These are phyloP conservation scores for Neurospora sublineolata DNA, from an alignment of 495 filamentous ascomycete species.

Conservation along the genomic window DNA sequence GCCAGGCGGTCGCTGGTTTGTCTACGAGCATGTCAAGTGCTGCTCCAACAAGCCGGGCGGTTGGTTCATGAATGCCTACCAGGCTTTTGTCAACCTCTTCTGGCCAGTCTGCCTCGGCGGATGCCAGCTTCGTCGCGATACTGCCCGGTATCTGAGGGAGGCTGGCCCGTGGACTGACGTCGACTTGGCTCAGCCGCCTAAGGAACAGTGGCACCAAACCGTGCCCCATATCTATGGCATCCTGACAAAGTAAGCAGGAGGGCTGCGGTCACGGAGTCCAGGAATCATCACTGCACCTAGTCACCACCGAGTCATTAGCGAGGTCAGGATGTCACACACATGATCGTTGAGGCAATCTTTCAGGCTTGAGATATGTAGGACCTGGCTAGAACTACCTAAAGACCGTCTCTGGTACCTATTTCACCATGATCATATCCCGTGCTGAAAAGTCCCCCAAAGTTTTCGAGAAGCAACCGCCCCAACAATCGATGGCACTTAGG, in stretches of 20 bases:
- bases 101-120: slow-evolving; percentile 48
- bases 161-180: slow-evolving; percentile 48
- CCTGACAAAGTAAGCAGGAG: slow-evolving; percentile 30
- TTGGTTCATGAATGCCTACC: not conserved
- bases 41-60: slow-evolving; percentile 20
- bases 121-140: slow-evolving; percentile 47
- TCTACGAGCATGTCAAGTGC: slow-evolving; percentile 58
- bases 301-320: not conserved
- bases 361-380: not conserved
- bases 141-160: slow-evolving; percentile 35
- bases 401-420: not conserved
- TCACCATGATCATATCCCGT: not conserved
- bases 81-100: slow-evolving; percentile 29
- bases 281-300: not conserved
- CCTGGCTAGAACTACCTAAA: not conserved
- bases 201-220: slow-evolving; percentile 33
- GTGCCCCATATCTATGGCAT: slow-evolving; percentile 47
- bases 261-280: not conserved
- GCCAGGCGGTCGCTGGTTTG: slow-evolving; percentile 55
- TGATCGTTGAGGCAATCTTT: not conserved
- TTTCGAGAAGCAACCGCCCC: not conserved
- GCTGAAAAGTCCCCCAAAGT: not conserved
- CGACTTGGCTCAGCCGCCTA: slow-evolving; percentile 35
- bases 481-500: not conserved
- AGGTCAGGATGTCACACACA: not conserved